Conservation (phyloP, 345 rosid genomes). For the Salix viminalis region DNA sequence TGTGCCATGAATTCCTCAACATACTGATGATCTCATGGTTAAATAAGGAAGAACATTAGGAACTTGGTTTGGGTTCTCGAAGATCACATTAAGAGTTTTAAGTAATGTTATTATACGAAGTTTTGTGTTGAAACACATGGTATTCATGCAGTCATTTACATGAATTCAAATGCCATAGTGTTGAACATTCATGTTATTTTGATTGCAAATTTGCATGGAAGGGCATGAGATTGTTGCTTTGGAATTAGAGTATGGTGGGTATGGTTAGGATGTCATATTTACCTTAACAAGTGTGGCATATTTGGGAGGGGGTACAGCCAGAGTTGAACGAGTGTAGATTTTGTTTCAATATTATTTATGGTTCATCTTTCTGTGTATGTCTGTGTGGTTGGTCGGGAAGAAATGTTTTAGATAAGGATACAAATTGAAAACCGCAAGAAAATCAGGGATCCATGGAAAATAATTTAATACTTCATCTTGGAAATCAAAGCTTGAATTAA, state of each 20-base stretch:
- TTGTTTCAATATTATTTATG: too few relatives aligned
- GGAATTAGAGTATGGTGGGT: neutral
- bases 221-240: neutral
- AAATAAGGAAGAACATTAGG: neutral
- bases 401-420: too few relatives aligned
- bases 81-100: neutral
- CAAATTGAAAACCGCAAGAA: too few relatives aligned
- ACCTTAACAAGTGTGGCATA: neutral
- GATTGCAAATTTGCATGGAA: neutral
- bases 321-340: too few relatives aligned
- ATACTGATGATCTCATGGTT: neutral
- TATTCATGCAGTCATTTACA: neutral
- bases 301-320: too few relatives aligned
- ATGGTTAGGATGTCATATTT: neutral
- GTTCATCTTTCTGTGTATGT: too few relatives aligned
- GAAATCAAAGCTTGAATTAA: neutral
- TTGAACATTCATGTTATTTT: neutral
- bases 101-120: neutral
- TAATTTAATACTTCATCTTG: neutral
- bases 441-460: too few relatives aligned
- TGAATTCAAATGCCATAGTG: neutral
- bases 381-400: too few relatives aligned
- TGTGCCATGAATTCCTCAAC: neutral
- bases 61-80: neutral
- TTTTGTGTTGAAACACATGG: neutral